Base-by-base conservation (phyloP, 495 filamentous ascomycete genomes). In the Lindgomyces ingoldianus region DNA sequence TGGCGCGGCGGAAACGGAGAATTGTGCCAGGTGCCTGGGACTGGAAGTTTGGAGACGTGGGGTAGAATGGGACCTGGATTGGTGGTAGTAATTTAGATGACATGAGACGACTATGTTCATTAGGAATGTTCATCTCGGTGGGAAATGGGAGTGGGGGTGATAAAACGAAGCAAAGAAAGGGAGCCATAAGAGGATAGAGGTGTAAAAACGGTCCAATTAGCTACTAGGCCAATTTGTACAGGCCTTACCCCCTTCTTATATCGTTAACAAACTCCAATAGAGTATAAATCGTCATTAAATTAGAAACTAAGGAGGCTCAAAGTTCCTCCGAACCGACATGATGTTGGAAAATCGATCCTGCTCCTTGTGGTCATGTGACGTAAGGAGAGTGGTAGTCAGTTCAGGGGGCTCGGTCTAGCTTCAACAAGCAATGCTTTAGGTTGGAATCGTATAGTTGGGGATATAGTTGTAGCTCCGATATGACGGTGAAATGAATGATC, bases 21-120 rank as follows among this genome's bases (percentile, higher is more conserved):
- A 83, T 73, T 1, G 69, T 65, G 0, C 82, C 81, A 6, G 81
- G 80, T 0, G 63, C 33, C 1, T 70, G 64, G 0, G 64, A 57
- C 62, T 80, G 75, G 50, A 73, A 82, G 42, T 72, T 72, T 4
- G 57, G 41, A 11, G 81, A 79, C 0, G 80, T 74, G 0, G 62
- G 70, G 64, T 84, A 83, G 72, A 77, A 84, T 11, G 79, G 77
- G 47, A 83, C 82, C 42, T 74, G 60, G 45, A 70, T 76, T 30
- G 77, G 77, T 8, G 74, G 74, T 0, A 70, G 12, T 2, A 57
- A 62, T 2, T 47, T 29, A 2, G 46, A 45, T 19, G 24, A 18
- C 4, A 11, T 39, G 18, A 14, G 50, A 4, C 6, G 2, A 36
- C 16, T 36, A 16, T 3, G 27, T 30, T 19, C 9, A 50, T 46